Evolutionary conservation across 1,284 basidiomycete genomes (phyloP), one percentile per base, ranked within the genome.

Genomic region (Lignosus rhinocerotis): DNA sequence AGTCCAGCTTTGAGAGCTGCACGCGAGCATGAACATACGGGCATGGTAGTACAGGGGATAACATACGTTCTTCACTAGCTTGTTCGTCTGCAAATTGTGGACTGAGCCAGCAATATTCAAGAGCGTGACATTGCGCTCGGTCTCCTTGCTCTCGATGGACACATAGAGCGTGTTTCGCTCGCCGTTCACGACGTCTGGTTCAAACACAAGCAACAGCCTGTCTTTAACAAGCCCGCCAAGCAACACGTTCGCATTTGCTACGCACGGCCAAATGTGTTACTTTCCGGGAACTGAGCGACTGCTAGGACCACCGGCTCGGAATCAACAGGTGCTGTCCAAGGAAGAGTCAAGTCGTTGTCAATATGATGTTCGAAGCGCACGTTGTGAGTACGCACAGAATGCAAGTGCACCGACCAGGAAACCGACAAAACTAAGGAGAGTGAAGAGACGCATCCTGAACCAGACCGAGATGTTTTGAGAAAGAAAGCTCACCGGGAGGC

Each of bases 211-310:
- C 12, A 3, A 30, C 16, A n/a, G 12, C 21, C 12, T 11, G 21
- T 14, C 9, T 21, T 16, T 21, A 9, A 50, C 36, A 32, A 6
- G 12, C 12, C 16, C 39, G 30, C 21, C 3, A 19, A 17, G 19
- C 44, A 46, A 38, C 42, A 41, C 41, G 25, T 25, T 25, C 25
- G 4, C 4, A 25, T 25, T 25, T 25, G 19, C n/a, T 16, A 86
- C 92, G 70, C 72, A 94, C 93, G 88, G 66, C 88, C 90, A 68
- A 94, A 93, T 1, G 86, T 82, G 73, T 94, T 94, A 61, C 79
- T 78, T 62, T 92, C 87, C 25, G 87, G 84, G 74, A 93, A 95
- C 16, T 81, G 74, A 56, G 88, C 87, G 61, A 81, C 76, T 33
- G 86, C 84, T 55, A 81, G 63, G 54, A 95, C 74, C 65, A 84